phyloP scores from a whole-genome alignment of 106 monocot species.

The Narthecium ossifragum region DNA sequence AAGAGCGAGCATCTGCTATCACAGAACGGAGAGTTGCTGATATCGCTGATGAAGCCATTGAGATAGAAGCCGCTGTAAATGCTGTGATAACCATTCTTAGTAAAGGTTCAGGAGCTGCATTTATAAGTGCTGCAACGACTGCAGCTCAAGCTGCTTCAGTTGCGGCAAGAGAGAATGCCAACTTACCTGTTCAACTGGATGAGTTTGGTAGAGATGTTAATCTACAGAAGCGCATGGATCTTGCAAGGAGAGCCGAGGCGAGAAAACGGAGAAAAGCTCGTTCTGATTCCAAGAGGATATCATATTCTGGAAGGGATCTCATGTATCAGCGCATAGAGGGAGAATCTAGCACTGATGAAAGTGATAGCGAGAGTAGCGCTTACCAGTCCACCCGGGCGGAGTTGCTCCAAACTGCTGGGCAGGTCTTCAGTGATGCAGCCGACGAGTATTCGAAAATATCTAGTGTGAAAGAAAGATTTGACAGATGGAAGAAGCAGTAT shows the following conservation, averaged over 20 bases:
- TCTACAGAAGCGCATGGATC: conserved; percentile 58
- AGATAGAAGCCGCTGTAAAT: conserved; percentile 67
- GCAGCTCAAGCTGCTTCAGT: conserved; percentile 68
- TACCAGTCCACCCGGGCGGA: conserved; percentile 64
- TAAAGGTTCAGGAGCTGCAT: conserved; percentile 45
- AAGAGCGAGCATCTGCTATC: conserved; percentile 45
- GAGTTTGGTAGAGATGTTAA: conserved; percentile 91
- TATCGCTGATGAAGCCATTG: conserved; percentile 43
- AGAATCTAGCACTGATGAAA: conserved; percentile 72
- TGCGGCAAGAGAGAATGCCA: conserved; percentile 47
- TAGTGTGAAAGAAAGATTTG: conserved; percentile 69
- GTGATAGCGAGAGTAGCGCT: conserved; percentile 69
- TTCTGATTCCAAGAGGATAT: conserved; percentile 48
- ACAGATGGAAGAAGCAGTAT: conserved; percentile 68
- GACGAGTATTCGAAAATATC: conserved; percentile 82
- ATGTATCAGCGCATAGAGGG: conserved; percentile 45
- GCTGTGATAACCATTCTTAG: conserved; percentile 62
- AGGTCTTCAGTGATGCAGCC: conserved; percentile 85
- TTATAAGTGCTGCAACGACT: conserved; percentile 49
- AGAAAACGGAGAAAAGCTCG: conserved; percentile 45
- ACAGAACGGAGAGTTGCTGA: conserved; percentile 59
- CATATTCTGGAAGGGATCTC: conserved; percentile 16
- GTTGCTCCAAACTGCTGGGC: conserved; percentile 64
- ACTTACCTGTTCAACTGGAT: conserved; percentile 62
- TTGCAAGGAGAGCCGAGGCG: conserved; percentile 46